Evolutionary conservation across 2,329 filamentous ascomycete species (phyloP).

Genomic region (Diaporthe aspalathi): DNA sequence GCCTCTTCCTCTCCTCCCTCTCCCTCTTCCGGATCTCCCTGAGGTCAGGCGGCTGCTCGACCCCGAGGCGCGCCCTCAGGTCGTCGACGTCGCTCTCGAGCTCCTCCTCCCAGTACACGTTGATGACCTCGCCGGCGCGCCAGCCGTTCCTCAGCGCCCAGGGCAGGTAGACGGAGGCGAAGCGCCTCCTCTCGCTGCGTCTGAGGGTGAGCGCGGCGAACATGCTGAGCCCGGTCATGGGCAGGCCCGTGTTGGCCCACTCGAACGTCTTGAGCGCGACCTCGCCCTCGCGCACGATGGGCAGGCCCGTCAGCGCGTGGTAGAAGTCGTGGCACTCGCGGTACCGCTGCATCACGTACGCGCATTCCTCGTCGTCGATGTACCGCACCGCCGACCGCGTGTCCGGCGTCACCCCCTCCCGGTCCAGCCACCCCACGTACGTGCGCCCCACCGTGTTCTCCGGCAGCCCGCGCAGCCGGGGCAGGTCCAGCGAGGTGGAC

Average conservation of each 20-base stretch:
- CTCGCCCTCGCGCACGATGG: slow-evolving; percentile 93
- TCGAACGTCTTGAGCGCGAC: slow-evolving; percentile 98
- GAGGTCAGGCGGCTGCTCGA: slow-evolving; percentile 90
- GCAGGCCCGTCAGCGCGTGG: slow-evolving; percentile 91
- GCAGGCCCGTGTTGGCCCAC: slow-evolving; percentile 92
- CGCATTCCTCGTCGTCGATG: slow-evolving; percentile 94
- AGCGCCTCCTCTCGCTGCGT: slow-evolving; percentile 79
- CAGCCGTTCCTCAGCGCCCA: slow-evolving; percentile 92
- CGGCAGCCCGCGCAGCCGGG: slow-evolving; percentile 77
- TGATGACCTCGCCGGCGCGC: slow-evolving; percentile 82
- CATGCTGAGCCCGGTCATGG: slow-evolving; percentile 92
- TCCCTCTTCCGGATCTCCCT: slow-evolving; percentile 79
- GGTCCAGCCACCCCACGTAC: slow-evolving; percentile 92
- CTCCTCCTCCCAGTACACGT: slow-evolving; percentile 98
- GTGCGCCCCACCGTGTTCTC: slow-evolving; percentile 80
- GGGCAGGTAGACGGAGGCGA: slow-evolving; percentile 82
- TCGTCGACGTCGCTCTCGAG: slow-evolving; percentile 84
- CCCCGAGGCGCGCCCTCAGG: slow-evolving; percentile 78
- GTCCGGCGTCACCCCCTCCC: slow-evolving; percentile 92
- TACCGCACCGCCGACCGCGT: slow-evolving; percentile 86
- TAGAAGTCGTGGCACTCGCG: slow-evolving; percentile 98
- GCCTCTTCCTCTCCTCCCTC: slow-evolving; percentile 74
- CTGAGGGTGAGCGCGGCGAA: slow-evolving; percentile 90
- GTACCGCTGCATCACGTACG: slow-evolving; percentile 98
- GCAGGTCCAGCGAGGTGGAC: slow-evolving; percentile 75